A percentile compares a stretch with the other conserved stretches of the same genome.
phyloP scores from a whole-genome alignment of 495 filamentous ascomycete genomes.

The Aspergillus leporis region DNA sequence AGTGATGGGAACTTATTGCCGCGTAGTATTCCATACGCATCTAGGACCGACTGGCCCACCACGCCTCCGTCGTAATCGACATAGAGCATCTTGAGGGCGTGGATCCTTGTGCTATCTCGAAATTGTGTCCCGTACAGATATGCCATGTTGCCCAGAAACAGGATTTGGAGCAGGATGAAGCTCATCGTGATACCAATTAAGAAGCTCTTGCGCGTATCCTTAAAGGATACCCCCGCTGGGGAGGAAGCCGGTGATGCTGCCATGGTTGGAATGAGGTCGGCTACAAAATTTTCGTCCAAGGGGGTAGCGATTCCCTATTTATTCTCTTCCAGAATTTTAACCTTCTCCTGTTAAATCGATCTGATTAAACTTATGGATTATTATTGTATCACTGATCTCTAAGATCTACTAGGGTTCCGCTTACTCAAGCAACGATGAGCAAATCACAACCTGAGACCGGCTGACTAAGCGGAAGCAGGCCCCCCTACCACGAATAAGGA shows the following conservation, averaged over 20 bases:
- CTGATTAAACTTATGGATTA: neutral
- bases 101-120: slow-evolving; percentile 26
- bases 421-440: neutral
- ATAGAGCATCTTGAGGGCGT: slow-evolving; percentile 38
- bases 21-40: slow-evolving; percentile 35
- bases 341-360: neutral
- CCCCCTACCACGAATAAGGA: no score
- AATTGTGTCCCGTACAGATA: slow-evolving; percentile 39
- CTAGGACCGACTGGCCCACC: slow-evolving; percentile 36
- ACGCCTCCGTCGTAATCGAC: slow-evolving; percentile 49
- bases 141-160: slow-evolving; percentile 39
- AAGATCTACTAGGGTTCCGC: neutral
- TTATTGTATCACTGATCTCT: neutral
- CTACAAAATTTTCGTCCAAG: neutral
- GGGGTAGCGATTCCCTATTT: neutral
- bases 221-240: neutral
- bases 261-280: neutral
- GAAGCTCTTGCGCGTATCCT: neutral
- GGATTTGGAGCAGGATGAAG: slow-evolving; percentile 12
- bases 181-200: neutral
- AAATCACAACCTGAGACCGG: neutral
- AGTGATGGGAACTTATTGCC: slow-evolving; percentile 34
- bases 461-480: neutral
- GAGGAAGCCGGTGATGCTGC: neutral
- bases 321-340: neutral